phyloP scores from a whole-genome alignment of 106 monocot genomes.

The Dendrobium chrysotoxum region DNA sequence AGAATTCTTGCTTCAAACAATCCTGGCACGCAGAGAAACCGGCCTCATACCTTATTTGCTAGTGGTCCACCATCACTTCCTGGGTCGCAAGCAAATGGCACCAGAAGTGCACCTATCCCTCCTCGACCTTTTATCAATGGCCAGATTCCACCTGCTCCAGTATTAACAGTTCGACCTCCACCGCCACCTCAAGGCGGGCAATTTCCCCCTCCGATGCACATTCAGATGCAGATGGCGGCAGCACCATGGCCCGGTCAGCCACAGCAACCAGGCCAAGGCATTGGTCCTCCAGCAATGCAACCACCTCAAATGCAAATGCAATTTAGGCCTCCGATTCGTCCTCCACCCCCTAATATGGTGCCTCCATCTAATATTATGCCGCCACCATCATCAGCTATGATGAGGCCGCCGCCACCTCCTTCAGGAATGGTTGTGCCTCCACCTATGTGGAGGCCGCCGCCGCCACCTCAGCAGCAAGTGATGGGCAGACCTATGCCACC shows the following conservation, averaged over 20 bases:
- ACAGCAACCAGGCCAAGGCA: constrained; percentile 31
- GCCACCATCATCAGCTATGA: constrained; percentile 30
- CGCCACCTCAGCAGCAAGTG: constrained; percentile 38
- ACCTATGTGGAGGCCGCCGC: constrained; percentile 46
- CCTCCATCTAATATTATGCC: constrained; percentile 38
- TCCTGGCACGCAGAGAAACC: constrained; percentile 56
- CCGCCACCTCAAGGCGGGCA: constrained; percentile 34
- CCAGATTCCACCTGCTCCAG: constrained; percentile 31
- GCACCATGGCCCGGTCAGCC: constrained; percentile 48
- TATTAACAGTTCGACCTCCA: constrained; percentile 39
- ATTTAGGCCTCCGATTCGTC: constrained; percentile 32
- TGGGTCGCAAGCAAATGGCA: constrained; percentile 22
- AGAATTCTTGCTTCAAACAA: constrained; percentile 84
- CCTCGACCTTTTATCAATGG: constrained; percentile 55
- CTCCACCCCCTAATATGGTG: constrained; percentile 33
- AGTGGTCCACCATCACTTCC: constrained; percentile 81
- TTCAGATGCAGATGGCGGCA: constrained; percentile 7
- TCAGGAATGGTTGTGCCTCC: constrained; percentile 14
- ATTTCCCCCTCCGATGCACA: constrained; percentile 59
- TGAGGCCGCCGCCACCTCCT: constrained; percentile 52
- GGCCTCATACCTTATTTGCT: constrained; percentile 86
- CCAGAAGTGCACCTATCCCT: constrained; percentile 17
- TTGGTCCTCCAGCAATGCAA: constrained; percentile 26
- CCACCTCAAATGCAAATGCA: constrained; percentile 31
- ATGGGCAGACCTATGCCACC: constrained; percentile 36